phyloP scores from a whole-genome alignment of 305 asterid genomes.

The Solanum hybrid region DNA sequence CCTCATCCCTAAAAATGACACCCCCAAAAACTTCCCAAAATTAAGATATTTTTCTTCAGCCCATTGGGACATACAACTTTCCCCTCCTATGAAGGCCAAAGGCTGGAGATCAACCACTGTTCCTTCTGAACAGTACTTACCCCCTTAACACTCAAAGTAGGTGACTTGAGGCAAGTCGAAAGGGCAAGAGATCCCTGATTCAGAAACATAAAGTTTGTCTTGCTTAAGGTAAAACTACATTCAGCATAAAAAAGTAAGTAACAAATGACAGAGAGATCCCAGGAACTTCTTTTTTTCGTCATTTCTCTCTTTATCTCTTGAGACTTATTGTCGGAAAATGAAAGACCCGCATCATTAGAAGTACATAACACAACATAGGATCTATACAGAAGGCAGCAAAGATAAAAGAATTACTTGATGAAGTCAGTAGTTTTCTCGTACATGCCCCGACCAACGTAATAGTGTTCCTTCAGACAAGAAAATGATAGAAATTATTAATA shows the following conservation, averaged over 20 bases:
- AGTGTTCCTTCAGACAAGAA: slow-evolving; percentile 59
- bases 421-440: slow-evolving; percentile 84
- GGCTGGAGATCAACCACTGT: neutral
- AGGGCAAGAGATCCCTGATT: neutral
- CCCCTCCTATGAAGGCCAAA: neutral
- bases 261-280: neutral
- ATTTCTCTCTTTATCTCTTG: neutral
- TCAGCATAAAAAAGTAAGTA: neutral
- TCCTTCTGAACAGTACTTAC: neutral
- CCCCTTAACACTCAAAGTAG: neutral
- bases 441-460: slow-evolving; percentile 98
- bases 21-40: neutral
- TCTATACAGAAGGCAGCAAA: neutral
- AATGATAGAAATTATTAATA: neutral
- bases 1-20: neutral
- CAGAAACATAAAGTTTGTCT: neutral
- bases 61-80: neutral
- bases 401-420: slow-evolving; percentile 49
- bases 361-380: neutral
- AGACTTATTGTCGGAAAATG: neutral
- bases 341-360: neutral
- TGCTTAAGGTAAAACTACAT: neutral
- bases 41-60: neutral
- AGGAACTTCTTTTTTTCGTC: neutral
- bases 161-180: neutral